Evolutionary conservation across 2,329 filamentous ascomycete genomes (phyloP), one percentile per base, ranked within the genome.

Genomic region (Furcasterigmium sp.): DNA sequence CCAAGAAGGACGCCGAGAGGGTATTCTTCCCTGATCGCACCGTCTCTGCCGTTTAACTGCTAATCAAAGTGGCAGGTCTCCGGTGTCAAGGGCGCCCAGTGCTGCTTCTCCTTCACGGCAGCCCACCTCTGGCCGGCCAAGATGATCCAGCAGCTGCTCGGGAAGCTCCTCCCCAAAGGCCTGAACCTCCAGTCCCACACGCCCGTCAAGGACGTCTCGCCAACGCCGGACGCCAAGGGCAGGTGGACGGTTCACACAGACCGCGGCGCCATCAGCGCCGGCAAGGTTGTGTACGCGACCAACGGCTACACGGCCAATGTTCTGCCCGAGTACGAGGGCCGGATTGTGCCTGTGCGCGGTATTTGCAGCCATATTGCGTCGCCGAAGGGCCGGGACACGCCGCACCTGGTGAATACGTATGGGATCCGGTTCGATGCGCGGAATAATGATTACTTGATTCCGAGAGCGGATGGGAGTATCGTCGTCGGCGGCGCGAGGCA

Each of bases 331-430:
- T 56, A 51, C 30, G 14, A 30, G 3, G 41, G 44, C 37, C 35
- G 77, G 9, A 85, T 87, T 46, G 69, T 84, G 8, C 84, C 84
- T 0, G 72, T 76, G 3, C 72, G 81, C 32, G 82, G 78, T 2
- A 61, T 60, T 3, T 63, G 60, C 44, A 60, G 57, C 26, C 53
- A 51, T 4, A 59, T 63, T 10, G 46, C 40, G 14, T 50, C 48
- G 3, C 54, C 59, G 3, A 48, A 54, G 6, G 49, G 46, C 15
- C 37, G 29, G 0, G 10, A 23, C 2, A 47, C 46, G 3, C 53
- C 54, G 1, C 51, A 52, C 18, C 46, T 59, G 3, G 43, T 46
- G 10, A 47, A 53, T 32, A 55, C 46, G 1, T 63, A 61, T 37
- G 51, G 44, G 3, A 44, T 62, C 2, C 50, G 54, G 1, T 54